Evolutionary conservation across 371 early-diverging fungal species (phyloP).

Genomic region (Mucor racemosus): DNA sequence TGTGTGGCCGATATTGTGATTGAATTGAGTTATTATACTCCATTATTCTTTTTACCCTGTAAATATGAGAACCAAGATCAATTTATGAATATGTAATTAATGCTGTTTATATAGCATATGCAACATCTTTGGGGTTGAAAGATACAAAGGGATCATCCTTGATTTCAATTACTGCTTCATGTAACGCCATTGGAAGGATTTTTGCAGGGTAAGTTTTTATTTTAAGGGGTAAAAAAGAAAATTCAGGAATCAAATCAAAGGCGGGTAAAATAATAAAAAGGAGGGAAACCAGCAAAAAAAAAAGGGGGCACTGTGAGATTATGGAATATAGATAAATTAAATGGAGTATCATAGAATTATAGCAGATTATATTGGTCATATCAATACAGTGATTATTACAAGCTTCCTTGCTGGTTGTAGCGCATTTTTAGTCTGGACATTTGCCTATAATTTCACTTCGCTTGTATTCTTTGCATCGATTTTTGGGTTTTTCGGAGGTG

Average conservation of each 20-base stretch:
- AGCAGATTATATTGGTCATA: slow-evolving; percentile 43
- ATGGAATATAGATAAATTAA: neutral
- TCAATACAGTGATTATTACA: slow-evolving; percentile 36
- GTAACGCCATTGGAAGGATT: slow-evolving; percentile 12
- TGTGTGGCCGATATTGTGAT: slow-evolving; percentile 30
- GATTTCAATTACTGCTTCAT: slow-evolving; percentile 27
- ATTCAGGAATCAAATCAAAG: neutral
- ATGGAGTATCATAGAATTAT: neutral
- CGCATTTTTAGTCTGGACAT: slow-evolving; percentile 43
- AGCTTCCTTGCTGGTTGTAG: slow-evolving; percentile 26
- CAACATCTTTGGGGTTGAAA: slow-evolving; percentile 28
- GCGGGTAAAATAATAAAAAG: neutral
- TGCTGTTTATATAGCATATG: slow-evolving; percentile 19
- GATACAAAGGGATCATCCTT: slow-evolving; percentile 32
- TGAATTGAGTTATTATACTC: slow-evolving; percentile 34
- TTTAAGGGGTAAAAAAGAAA: neutral
- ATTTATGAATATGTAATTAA: neutral
- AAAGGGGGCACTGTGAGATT: no score
- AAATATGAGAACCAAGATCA: neutral
- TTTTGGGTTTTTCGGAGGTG: slow-evolving; percentile 41
- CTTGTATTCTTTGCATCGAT: slow-evolving; percentile 33
- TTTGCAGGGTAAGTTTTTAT: slow-evolving; percentile 7
- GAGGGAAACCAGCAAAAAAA: neutral
- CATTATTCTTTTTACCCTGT: slow-evolving; percentile 38
- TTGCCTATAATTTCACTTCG: slow-evolving; percentile 34